phyloP scores from a whole-genome alignment of 257 asterid genomes.

The Rehmannia glutinosa region DNA sequence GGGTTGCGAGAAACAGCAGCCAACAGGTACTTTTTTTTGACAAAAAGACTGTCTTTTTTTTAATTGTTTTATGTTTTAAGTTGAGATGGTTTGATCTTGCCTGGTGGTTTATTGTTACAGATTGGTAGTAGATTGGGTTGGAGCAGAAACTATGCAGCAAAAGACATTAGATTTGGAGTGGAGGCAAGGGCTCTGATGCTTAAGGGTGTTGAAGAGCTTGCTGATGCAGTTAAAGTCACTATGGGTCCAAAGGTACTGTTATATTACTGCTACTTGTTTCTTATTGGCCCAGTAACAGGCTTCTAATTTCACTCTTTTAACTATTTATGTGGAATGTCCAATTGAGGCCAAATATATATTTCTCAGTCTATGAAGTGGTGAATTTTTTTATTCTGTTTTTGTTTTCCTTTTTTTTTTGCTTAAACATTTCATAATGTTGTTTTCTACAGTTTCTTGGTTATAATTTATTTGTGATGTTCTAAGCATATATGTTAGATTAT shows the following conservation, averaged over 20 bases:
- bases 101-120: constrained; percentile 37
- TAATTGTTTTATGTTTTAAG: background rate
- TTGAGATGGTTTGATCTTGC: background rate
- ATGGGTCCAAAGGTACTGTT: constrained; percentile 89
- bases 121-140: constrained; percentile 54
- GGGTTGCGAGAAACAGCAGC: constrained; percentile 55
- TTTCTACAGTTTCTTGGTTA: too few relatives aligned
- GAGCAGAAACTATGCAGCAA: constrained; percentile 85
- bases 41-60: too few relatives aligned
- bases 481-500: too few relatives aligned
- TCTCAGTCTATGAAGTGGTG: background rate
- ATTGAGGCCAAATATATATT: background rate
- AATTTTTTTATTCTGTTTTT: background rate
- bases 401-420: too few relatives aligned
- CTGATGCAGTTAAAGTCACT: constrained; percentile 89
- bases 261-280: background rate
- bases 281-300: background rate
- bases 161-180: constrained; percentile 83
- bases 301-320: background rate
- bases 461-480: background rate
- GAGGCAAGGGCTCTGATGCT: constrained; percentile 93
- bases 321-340: background rate
- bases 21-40: constrained; percentile 47
- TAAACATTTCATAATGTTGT: too few relatives aligned
- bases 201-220: constrained; percentile 91